Conservation (phyloP, 129 eudicot genomes). For the Artemisia argyi region DNA sequence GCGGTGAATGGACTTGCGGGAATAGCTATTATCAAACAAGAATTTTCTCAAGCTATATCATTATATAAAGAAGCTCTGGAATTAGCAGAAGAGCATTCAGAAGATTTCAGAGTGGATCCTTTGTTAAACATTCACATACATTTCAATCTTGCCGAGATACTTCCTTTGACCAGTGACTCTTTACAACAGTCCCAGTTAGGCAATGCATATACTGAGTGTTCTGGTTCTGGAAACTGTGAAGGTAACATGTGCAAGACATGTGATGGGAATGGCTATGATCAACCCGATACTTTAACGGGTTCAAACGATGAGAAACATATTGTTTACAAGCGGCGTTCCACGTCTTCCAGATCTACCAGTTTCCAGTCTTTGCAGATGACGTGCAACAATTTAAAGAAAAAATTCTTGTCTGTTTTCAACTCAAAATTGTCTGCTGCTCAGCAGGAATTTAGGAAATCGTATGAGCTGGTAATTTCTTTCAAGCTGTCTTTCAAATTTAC, state of each 20-base stretch:
- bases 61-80: slow-evolving; percentile 77
- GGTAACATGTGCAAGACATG: slow-evolving; percentile 31
- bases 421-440: slow-evolving; percentile 63
- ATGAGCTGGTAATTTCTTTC: slow-evolving; percentile 57
- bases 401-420: slow-evolving; percentile 54
- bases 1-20: slow-evolving; percentile 95
- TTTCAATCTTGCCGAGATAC: slow-evolving; percentile 82
- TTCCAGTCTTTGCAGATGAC: slow-evolving; percentile 49
- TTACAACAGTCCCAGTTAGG: background rate
- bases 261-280: slow-evolving; percentile 35
- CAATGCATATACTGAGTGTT: slow-evolving; percentile 24
- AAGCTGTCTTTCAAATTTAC: slow-evolving; percentile 14
- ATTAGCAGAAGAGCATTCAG: slow-evolving; percentile 68
- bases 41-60: slow-evolving; percentile 60
- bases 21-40: slow-evolving; percentile 72
- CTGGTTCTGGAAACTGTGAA: slow-evolving; percentile 33
- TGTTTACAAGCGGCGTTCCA: slow-evolving; percentile 17
- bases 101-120: slow-evolving; percentile 92
- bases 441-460: slow-evolving; percentile 73
- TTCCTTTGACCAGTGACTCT: slow-evolving; percentile 35
- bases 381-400: slow-evolving; percentile 66
- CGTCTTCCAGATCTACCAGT: slow-evolving; percentile 32
- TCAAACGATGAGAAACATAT: slow-evolving; percentile 21
- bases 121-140: slow-evolving; percentile 80
- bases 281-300: slow-evolving; percentile 27